Conservation (phyloP, 2,329 filamentous ascomycete genomes). For the Beauveria varroae region DNA sequence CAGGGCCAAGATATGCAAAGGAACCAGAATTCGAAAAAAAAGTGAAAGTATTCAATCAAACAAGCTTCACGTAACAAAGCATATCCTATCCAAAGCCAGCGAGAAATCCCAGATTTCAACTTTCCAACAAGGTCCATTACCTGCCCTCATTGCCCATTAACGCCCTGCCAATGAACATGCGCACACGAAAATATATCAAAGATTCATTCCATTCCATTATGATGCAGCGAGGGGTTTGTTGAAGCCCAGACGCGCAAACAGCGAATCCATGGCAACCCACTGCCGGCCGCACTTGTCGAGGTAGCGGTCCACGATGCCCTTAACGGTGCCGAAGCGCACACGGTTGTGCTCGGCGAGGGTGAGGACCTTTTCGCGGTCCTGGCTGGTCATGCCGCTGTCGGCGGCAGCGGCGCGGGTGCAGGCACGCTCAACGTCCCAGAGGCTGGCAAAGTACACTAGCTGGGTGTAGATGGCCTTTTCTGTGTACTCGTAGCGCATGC, state of each 20-base stretch:
- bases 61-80: background rate
- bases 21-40: background rate
- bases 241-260: constrained; percentile 66
- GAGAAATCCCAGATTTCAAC: background rate
- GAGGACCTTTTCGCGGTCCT: constrained; percentile 57
- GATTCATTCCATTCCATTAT: background rate
- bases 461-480: constrained; percentile 96
- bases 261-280: constrained; percentile 87
- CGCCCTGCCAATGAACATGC: constrained; percentile 1
- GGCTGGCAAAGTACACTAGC: constrained; percentile 72
- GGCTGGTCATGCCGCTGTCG: constrained; percentile 37
- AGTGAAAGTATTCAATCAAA: background rate
- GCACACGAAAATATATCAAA: background rate
- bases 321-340: constrained; percentile 66
- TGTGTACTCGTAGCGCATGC: constrained; percentile 79
- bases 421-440: constrained; percentile 88
- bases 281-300: constrained; percentile 83
- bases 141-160: background rate
- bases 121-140: background rate
- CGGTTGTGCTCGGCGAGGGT: constrained; percentile 78
- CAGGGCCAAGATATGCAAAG: background rate
- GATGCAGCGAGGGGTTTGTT: constrained; percentile 22
- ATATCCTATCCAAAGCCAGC: background rate
- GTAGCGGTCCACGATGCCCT: constrained; percentile 72
- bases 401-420: constrained; percentile 43